Evolutionary conservation across 345 rosid species (phyloP), one percentile per base, ranked within the genome.

Genomic region (Punica granatum): DNA sequence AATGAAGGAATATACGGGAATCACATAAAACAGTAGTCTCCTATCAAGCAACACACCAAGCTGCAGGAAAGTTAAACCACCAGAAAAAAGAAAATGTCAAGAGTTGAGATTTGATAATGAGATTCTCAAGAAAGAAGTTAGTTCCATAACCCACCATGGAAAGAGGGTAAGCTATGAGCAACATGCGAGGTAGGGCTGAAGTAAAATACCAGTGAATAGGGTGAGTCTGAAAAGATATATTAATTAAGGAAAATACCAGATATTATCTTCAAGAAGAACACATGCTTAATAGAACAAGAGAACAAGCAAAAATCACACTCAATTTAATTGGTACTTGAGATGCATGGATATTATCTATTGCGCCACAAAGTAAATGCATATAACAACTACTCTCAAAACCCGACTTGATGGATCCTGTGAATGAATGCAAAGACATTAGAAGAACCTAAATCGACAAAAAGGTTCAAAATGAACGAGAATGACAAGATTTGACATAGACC

Each of bases 181-280:
- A 80, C 1, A 79, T 77, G 30, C 97, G 97, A 62, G 96, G 95
- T 49, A 94, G 97, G 67, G 99, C 98, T 32, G 96, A 94, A 78
- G 93, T 89, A 80, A 94, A 91, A 81, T 94, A 94, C 96, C 99
- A 91, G 76, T 89, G 93, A 62, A 89, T 70, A 53, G 93, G 78
- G 70, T 82, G 91, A 59, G 96, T 94, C 99, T 94, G 66, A 64
- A 68, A 51, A 69, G 76, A 66, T n/a, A n/a, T 64, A 32, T 6
- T 62, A 60, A 67, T 83, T 72, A 82, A 85, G 82, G 86, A 78
- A 77, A 19, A 28, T 32, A 63, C 14, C 34, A 62, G 16, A 0
- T 34, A 19, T 18, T 19, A 5, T 51, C 41, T 21, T 51, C 30
- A 7, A 51, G 26, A 10, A 51, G 2, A 51, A 26, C 28, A 51